Evolutionary conservation across 306 rosid genomes (phyloP), one percentile per base, ranked within the genome.

Genomic region (Trichosanthes cucumerina): DNA sequence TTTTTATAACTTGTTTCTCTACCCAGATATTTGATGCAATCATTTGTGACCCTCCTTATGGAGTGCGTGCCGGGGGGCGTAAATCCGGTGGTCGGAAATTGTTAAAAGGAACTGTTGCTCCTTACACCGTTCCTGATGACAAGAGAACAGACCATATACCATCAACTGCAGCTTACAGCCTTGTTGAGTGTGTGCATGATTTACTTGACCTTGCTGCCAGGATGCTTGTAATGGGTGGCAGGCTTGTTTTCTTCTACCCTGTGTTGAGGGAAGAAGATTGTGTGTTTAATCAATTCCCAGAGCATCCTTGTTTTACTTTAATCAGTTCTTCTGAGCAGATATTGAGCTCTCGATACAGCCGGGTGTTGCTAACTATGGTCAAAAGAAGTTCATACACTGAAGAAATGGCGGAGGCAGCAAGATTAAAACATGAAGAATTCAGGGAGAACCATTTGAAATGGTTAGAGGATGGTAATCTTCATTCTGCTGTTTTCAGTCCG

Each of bases 11-110:
- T 73, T 81, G 77, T 23, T 70, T 77, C 31, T 80, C 81, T 70
- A 47, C 71, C 50, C 59, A 95, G 97, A 39, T 92, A 53, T 92
- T 92, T 83, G 92, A 95, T 84, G 98, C 98, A 58, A 91, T 95
- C 80, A 89, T 92, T 75, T 95, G 97, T n/a, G 98, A 95, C 87
- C 98, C 97, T 78, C 98, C 98, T 75, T 95, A 95, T n/a, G 98
- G 98, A 82, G 98, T 95, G 79, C 97, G 98, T 81, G 97, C 98
- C 54, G 96, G 98, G 39, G 98, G 97, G 9, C 98, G 98, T 81
- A 95, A 95, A 80, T 95, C 98, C 23, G 98, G 98, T 36, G 97
- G 97, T 71, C 87, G 98, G 72, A 95, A 95, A 84, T 85, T 95
- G 83, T 94, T 95, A 46, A 92, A 88, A 80, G 98, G 98, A 58